A percentile compares a stretch with the other conserved stretches of the same genome.
Evolutionary conservation across 2,329 filamentous ascomycete species (phyloP).

Genomic region (Raffaelea albimanens): DNA sequence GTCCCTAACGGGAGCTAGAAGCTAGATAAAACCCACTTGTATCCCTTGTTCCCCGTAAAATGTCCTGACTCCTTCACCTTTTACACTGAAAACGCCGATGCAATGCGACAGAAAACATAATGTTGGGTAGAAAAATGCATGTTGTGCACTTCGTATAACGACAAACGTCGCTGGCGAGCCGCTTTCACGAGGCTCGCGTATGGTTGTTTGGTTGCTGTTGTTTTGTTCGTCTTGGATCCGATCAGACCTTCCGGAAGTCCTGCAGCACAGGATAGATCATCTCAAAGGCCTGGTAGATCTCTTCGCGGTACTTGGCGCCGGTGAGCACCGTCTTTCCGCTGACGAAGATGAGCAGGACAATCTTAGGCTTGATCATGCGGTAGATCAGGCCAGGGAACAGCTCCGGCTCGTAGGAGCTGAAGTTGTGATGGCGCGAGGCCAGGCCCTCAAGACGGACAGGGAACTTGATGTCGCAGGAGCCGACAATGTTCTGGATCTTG

Average conservation of each 20-base stretch:
- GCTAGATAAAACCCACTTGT: not conserved
- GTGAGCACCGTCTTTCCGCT: conserved; percentile 97
- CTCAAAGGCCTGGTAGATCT: conserved; percentile 95
- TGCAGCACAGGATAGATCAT: conserved; percentile 91
- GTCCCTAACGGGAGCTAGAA: not conserved
- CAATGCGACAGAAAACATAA: conserved; percentile 39
- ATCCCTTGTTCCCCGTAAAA: not conserved
- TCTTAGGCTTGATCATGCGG: conserved; percentile 99
- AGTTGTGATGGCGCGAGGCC: conserved; percentile 96
- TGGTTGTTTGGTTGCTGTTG: not conserved
- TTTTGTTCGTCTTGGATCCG: too few relatives aligned
- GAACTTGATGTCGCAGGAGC: conserved; percentile 98
- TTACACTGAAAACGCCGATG: conserved; percentile 37
- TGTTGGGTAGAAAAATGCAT: not conserved
- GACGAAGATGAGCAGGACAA: conserved; percentile 95
- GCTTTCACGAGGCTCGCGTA: too few relatives aligned
- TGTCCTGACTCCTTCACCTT: not conserved
- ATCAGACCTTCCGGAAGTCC: conserved; percentile 45
- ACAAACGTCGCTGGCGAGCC: not conserved
- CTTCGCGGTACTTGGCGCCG: conserved; percentile 93
- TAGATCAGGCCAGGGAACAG: conserved; percentile 99
- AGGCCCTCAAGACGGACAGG: conserved; percentile 94
- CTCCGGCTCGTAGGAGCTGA: conserved; percentile 97
- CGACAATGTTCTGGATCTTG: conserved; percentile 99
- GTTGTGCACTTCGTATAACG: conserved; percentile 13